Evolutionary conservation across 2,329 filamentous ascomycete species (phyloP).

Genomic region (Microcyclosporella mali): DNA sequence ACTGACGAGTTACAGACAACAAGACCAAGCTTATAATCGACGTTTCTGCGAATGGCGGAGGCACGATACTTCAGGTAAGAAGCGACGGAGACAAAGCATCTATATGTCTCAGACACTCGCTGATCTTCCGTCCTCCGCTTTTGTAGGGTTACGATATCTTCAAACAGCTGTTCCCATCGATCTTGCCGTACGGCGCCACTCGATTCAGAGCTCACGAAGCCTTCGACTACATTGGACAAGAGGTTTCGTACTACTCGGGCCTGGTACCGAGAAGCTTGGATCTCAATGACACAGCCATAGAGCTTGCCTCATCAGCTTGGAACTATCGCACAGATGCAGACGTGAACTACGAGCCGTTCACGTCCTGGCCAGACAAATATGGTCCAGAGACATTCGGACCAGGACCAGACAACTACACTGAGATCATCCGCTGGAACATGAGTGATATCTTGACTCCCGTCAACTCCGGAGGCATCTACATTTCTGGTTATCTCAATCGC

Average conservation of each 20-base stretch:
- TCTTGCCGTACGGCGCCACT: slow-evolving; percentile 45
- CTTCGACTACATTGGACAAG: slow-evolving; percentile 40
- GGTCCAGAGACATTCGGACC: slow-evolving; percentile 36
- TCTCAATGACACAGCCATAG: slow-evolving; percentile 36
- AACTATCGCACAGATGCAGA: slow-evolving; percentile 45
- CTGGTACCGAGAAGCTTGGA: slow-evolving; percentile 28
- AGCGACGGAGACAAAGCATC: too few relatives aligned
- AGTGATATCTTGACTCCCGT: slow-evolving; percentile 38
- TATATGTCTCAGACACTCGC: too few relatives aligned
- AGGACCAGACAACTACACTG: slow-evolving; percentile 52
- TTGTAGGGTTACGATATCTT: slow-evolving; percentile 55
- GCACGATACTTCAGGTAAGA: slow-evolving; percentile 51
- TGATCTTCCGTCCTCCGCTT: too few relatives aligned
- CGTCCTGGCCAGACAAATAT: slow-evolving; percentile 43
- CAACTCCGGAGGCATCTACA: slow-evolving; percentile 32
- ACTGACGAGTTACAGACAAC: slow-evolving; percentile 31
- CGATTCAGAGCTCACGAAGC: slow-evolving; percentile 48
- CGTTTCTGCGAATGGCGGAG: slow-evolving; percentile 53
- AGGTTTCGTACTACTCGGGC: slow-evolving; percentile 34
- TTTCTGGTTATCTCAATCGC: slow-evolving; percentile 47
- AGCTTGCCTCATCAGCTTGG: slow-evolving; percentile 38
- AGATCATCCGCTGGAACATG: slow-evolving; percentile 48
- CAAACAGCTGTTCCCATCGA: slow-evolving; percentile 49
- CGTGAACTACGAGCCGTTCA: slow-evolving; percentile 45
- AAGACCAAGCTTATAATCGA: slow-evolving; percentile 58